Evolutionary conservation across 2,329 filamentous ascomycete species (phyloP).

Genomic region (Fonsecaea nubica): DNA sequence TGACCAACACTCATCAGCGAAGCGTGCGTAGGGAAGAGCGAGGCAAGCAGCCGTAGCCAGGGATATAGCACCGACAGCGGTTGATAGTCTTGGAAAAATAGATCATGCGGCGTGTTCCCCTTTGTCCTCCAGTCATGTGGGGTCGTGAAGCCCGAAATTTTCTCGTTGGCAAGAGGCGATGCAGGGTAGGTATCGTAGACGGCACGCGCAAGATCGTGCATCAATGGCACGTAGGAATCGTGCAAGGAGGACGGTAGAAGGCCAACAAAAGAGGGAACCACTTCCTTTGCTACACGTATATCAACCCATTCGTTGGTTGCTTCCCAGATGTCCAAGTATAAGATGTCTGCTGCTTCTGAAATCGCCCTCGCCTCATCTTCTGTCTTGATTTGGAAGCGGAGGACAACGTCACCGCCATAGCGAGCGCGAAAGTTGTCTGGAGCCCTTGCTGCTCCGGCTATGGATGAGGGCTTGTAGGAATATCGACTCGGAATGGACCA

Average conservation of each 20-base stretch:
- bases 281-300: conserved; percentile 76
- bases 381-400: conserved; percentile 81
- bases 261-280: conserved; percentile 75
- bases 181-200: conserved; percentile 76
- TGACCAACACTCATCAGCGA: conserved; percentile 76
- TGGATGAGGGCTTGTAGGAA: conserved; percentile 37
- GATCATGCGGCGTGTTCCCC: conserved; percentile 54
- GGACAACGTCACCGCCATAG: conserved; percentile 83
- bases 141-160: conserved; percentile 32
- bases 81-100: conserved; percentile 94
- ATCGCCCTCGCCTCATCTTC: conserved; percentile 72
- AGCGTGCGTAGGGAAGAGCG: conserved; percentile 85
- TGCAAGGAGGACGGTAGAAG: conserved; percentile 78
- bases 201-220: conserved; percentile 78
- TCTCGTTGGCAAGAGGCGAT: conserved; percentile 39
- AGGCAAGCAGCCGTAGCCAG: conserved; percentile 89
- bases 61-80: conserved; percentile 81
- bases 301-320: conserved; percentile 83
- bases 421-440: conserved; percentile 53
- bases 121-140: conserved; percentile 50
- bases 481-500: conserved; percentile 48
- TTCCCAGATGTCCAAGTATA: conserved; percentile 91
- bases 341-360: conserved; percentile 72
- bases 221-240: conserved; percentile 73
- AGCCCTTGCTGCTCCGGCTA: conserved; percentile 31